Evolutionary conservation across 2,329 filamentous ascomycete genomes (phyloP), one percentile per base, ranked within the genome.

Genomic region (Fonsecaea nubica): DNA sequence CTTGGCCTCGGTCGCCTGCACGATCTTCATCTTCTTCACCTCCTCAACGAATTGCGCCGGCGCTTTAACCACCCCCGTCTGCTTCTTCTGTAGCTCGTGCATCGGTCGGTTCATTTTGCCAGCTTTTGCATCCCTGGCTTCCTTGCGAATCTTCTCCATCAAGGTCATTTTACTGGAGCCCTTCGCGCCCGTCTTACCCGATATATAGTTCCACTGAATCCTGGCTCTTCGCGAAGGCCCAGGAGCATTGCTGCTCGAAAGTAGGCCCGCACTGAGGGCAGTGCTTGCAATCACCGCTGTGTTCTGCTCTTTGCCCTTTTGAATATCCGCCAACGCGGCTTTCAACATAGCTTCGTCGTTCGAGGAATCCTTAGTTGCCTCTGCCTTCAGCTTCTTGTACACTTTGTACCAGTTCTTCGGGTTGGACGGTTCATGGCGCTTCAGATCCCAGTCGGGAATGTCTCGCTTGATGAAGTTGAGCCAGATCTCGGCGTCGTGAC

Each of bases 341-440:
- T 82, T 85, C 63, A 92, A 80, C 61, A 81, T 82, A 66, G 83
- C 84, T 65, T 87, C 84, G 70, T 89, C 88, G 25, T 82, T 81
- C 4, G 82, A 81, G 7, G 90, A 82, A 60, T 86, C 82, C 59
- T 83, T 79, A 38, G 86, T 81, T 42, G 88, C 85, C 68, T 89
- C 82, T 50, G 81, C 82, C 70, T 86, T 84, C 74, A 93, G 89
- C 69, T 88, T 87, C 70, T 84, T 81, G 80, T 96, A 97, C 13
- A 96, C 84, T 63, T 90, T 87, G 75, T 89, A 87, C 93, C 93
- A 97, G 66, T 87, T 88, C 40, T 82, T 82, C 0, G 89, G 87
- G 69, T 92, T 85, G 63, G 84, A 83, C 0, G 91, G 91, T 30
- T 87, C 81, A 71, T 89, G 86, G 32, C 87, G 85, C 75, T 90